Conservation (phyloP, 2,329 filamentous ascomycete species). For the Penicillium aurantiogriseum region DNA sequence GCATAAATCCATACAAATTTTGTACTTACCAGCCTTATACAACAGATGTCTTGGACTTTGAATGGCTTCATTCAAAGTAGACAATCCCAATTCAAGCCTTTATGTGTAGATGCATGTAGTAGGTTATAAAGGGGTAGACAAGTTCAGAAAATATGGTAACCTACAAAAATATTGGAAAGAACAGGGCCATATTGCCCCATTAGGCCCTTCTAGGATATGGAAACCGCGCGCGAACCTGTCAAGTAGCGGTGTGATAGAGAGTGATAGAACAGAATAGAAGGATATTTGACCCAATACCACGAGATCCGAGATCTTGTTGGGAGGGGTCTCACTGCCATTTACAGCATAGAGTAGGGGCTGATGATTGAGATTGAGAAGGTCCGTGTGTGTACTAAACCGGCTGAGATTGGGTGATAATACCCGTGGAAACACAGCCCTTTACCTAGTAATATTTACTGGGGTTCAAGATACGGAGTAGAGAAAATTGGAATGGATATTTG, state of each 20-base stretch:
- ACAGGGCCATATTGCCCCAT: not conserved
- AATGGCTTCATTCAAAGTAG: too few relatives aligned
- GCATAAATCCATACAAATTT: too few relatives aligned
- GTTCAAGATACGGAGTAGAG: not conserved
- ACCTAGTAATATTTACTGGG: not conserved
- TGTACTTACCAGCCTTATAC: not conserved
- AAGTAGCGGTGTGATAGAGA: slow-evolving; percentile 1
- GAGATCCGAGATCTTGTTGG: not conserved
- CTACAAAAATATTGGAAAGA: too few relatives aligned
- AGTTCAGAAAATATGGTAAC: too few relatives aligned
- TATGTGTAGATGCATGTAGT: not conserved
- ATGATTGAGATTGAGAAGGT: not conserved
- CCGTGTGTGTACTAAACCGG: too few relatives aligned
- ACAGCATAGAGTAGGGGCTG: not conserved
- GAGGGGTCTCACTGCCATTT: not conserved
- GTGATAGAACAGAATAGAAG: not conserved
- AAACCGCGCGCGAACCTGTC: not conserved
- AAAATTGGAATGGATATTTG: not conserved
- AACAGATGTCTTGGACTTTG: not conserved
- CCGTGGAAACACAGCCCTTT: not conserved
- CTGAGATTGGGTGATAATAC: too few relatives aligned
- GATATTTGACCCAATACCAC: not conserved
- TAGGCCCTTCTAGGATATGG: not conserved
- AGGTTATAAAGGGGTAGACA: not conserved
- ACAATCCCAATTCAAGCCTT: not conserved